Base-by-base conservation (phyloP, 1,284 basidiomycete species). In the Leccinum pseudoinsigne region DNA sequence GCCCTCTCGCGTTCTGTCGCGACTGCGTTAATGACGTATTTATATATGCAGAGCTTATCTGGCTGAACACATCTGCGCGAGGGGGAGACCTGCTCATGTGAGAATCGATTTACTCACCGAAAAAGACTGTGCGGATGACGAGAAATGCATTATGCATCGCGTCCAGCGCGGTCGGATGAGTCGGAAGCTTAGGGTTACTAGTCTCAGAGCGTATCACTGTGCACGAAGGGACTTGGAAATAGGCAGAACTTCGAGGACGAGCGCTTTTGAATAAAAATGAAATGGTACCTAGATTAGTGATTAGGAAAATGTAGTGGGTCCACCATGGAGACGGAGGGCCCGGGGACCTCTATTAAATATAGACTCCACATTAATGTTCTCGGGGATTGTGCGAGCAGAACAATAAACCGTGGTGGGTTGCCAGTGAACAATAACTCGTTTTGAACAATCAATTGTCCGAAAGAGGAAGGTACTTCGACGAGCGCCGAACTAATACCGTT, bases 41-140 rank as follows among this genome's bases (percentile, higher is more conserved):
- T 26, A 16, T 14, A 31, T 36, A n/a, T 6, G 21, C 16, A 74
- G 76, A 10, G 74, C 74, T 9, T 69, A 62, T 60, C 63, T 83
- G 21, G 75, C 76, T 8, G 80, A 82, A 64, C 55, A 80, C 1
- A 70, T 80, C 5, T 69, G 75, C 58, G 71, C 77, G 2, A 73
- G 67, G 50, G 71, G 75, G 6, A 77, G 69, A 42, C 78, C 55
- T 21, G 80, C 83, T 42, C 74, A 75, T 45, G 78, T 85, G 34
- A 71, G 77, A 60, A 72, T 7, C 55, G 7, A 40, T 45, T 23
- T 0, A 68, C 86, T 73, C 66, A 87, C 88, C 79, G 64, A 89
- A 82, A 61, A 84, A 74, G 51, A 86, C 80, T 50, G 84, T 80
- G 57, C 88, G 84, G 63, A 82, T 69, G 62, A 86, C 75, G 62